phyloP scores from a whole-genome alignment of 768 basidiomycete genomes.

The Lactarius psammicola region DNA sequence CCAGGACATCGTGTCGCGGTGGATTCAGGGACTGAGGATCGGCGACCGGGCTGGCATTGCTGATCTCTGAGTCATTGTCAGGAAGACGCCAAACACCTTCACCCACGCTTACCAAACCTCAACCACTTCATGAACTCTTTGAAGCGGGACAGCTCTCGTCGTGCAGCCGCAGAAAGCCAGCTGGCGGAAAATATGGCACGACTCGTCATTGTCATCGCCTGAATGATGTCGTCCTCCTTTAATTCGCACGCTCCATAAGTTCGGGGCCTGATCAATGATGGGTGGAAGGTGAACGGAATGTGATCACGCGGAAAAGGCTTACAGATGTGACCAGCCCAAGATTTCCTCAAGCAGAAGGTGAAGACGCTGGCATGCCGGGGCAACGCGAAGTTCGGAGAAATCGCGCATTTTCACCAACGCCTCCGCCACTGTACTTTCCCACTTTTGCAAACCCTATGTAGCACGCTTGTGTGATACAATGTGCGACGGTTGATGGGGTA shows the following conservation, averaged over 20 bases:
- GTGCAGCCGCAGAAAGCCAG: constrained; percentile 66
- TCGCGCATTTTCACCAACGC: constrained; percentile 72
- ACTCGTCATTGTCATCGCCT: constrained; percentile 52
- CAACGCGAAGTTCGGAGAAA: constrained; percentile 63
- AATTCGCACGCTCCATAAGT: constrained; percentile 56
- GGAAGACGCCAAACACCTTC: not conserved
- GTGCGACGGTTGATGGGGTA: constrained; percentile 7
- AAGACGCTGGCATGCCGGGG: constrained; percentile 73
- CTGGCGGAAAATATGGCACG: constrained; percentile 61
- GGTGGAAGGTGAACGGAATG: constrained; percentile 15
- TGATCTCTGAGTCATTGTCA: constrained; percentile 41
- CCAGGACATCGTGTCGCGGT: constrained; percentile 68
- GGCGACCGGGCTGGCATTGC: constrained; percentile 49
- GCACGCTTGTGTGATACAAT: not conserved
- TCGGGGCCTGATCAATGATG: constrained; percentile 46
- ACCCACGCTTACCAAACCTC: constrained; percentile 57
- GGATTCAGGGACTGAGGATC: constrained; percentile 47
- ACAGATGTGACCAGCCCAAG: constrained; percentile 76
- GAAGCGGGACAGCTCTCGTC: constrained; percentile 69
- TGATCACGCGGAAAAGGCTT: constrained; percentile 34
- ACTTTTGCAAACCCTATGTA: constrained; percentile 71
- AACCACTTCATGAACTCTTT: constrained; percentile 79
- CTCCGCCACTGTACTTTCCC: constrained; percentile 73
- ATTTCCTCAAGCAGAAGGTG: constrained; percentile 76
- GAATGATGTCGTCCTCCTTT: constrained; percentile 46